phyloP scores from a whole-genome alignment of 2,329 filamentous ascomycete genomes.

The Clarireedia monteithiana region DNA sequence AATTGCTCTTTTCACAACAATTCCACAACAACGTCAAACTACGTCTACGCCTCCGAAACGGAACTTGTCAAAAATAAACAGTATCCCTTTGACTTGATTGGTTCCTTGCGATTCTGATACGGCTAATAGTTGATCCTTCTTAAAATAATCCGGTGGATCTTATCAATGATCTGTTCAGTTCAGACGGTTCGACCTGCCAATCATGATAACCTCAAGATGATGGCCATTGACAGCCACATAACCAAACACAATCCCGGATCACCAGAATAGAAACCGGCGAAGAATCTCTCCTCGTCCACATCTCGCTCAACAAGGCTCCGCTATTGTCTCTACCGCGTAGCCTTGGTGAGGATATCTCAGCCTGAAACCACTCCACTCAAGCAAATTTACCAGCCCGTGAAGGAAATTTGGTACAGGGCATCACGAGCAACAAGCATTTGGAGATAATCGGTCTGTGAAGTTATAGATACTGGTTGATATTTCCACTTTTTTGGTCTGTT shows the following conservation, averaged over 20 bases:
- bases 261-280: neutral
- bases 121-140: no score
- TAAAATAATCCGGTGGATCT: neutral
- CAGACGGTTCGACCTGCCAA: neutral
- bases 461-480: neutral
- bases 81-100: neutral
- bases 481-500: conserved; percentile 2
- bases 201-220: neutral
- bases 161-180: neutral
- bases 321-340: conserved; percentile 4
- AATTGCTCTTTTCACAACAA: neutral
- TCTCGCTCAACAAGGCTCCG: conserved; percentile 12
- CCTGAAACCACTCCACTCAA: conserved; percentile 7
- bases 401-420: neutral
- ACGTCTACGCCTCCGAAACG: neutral
- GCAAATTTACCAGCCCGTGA: neutral
- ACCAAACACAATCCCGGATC: neutral
- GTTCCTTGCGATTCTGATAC: no score
- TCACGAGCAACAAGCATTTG: neutral
- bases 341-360: neutral
- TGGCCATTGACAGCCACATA: neutral
- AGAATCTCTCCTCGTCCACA: neutral
- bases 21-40: neutral
- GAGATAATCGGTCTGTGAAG: neutral
- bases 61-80: conserved; percentile 1